Evolutionary conservation across 164 flowering plant species (phyloP).

Genomic region (Echeveria elegans): DNA sequence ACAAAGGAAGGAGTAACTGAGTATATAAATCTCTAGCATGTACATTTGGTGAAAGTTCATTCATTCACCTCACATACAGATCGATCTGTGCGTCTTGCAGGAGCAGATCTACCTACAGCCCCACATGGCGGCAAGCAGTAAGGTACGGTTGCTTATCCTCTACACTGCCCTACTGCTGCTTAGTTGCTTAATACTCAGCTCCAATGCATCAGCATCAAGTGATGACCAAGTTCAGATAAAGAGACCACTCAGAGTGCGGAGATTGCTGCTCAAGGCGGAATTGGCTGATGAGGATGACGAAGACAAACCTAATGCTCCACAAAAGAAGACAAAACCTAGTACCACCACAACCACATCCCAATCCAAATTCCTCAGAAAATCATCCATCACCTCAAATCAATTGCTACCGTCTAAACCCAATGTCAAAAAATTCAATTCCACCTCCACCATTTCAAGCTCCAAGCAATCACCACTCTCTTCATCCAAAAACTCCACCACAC

Average conservation of each 20-base stretch:
- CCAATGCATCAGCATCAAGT: not conserved
- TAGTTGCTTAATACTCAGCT: not conserved
- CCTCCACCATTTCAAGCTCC: constrained; percentile 32
- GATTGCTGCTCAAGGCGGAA: not conserved
- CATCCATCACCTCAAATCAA: constrained; percentile 16
- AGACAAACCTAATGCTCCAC: constrained; percentile 11
- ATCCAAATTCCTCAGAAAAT: constrained; percentile 21
- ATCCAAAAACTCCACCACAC: constrained; percentile 24
- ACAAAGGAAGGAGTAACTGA: not conserved
- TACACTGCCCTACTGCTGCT: not conserved
- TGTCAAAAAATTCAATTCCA: constrained; percentile 51
- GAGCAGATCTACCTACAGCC: not conserved
- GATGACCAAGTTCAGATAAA: not conserved
- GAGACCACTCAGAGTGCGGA: not conserved
- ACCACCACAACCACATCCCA: constrained; percentile 16
- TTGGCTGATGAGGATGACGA: constrained; percentile 13
- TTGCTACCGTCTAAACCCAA: constrained; percentile 21
- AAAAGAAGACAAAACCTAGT: constrained; percentile 14
- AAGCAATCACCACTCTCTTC: constrained; percentile 18
- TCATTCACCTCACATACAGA: not conserved
- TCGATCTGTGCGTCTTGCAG: not conserved
- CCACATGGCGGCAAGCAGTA: not conserved
- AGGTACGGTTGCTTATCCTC: not conserved
- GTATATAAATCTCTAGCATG: not conserved
- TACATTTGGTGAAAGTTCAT: not conserved